Evolutionary conservation across 495 filamentous ascomycete genomes (phyloP), one percentile per base, ranked within the genome.

Genomic region (Penicillium crystallinum): DNA sequence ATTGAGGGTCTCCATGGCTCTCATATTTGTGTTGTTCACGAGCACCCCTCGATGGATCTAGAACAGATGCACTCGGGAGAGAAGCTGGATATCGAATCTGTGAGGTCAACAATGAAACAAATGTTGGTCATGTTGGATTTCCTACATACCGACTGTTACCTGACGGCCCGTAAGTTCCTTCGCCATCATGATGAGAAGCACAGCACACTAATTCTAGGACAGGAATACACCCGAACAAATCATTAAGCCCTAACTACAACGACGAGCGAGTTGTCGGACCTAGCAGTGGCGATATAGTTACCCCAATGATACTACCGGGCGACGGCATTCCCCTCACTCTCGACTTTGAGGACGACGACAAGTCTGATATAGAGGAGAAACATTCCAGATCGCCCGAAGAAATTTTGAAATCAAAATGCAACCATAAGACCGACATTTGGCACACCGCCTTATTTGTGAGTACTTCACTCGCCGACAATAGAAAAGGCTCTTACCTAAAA

Each of bases 1-100:
- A 30, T 49, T 2, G 19, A 38, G 1, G 36, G 47, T 14, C 47
- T 36, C 23, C 21, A 30, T 37, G 47, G 47, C 1, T 14, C 4
- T 21, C 47, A 49, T 31, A 49, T 41, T 15, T 49, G 37, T 49
- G 23, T 49, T 31, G 47, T 49, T 21, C 47, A 49, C 11, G 23
- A 29, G 36, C 10, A 10, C 9, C 47, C 38, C 6, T 4, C 23
- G 2, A 21, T 50, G 4, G 38, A 41, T 22, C 12, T 17, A 6
- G 23, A 17, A 7, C 36, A 50, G 11, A 5, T 36, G 21, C 19
- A 37, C 6, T 0, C n/a, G 2, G 46, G 34, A 12, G 46, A 48
- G 11, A 37, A 48, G 23, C 8, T 38, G 21, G 10, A 29, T 27
- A 14, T 48, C 15, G 22, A 29, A 1, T 23, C 21, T 10, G 18